Percentiles rank a stretch among this genome's conserved stretches.
These are phyloP conservation scores for Alternaria triticimaculans DNA, from an alignment of 2,329 filamentous ascomycete species.

Conservation along the genomic window DNA sequence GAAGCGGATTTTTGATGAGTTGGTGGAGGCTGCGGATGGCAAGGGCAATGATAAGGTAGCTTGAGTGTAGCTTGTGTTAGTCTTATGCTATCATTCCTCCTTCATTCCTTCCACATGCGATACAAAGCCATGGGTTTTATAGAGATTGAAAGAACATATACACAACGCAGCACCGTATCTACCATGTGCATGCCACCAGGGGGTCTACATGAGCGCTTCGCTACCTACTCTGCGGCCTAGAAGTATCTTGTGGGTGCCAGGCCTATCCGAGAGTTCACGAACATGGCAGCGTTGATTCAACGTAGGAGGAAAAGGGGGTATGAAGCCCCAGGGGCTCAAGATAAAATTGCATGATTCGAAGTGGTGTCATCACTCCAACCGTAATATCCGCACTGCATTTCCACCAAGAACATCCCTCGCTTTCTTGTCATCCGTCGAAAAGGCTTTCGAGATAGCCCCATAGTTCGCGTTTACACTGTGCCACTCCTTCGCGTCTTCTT, in stretches of 20 bases:
- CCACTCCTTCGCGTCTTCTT: slow-evolving; percentile 69
- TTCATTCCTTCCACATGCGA: neutral
- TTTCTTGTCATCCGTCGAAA: slow-evolving; percentile 54
- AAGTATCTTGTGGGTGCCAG: neutral
- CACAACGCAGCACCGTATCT: neutral
- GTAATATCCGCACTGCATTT: slow-evolving; percentile 64
- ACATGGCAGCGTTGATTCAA: neutral
- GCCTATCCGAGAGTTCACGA: neutral
- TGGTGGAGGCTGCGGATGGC: slow-evolving; percentile 65
- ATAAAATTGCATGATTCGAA: neutral
- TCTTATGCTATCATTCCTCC: neutral
- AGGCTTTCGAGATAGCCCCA: slow-evolving; percentile 61
- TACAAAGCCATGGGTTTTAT: neutral
- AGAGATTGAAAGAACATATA: neutral
- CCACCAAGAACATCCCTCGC: slow-evolving; percentile 64
- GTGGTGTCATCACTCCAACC: slow-evolving; percentile 19
- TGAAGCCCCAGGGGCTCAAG: neutral
- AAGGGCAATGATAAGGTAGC: neutral
- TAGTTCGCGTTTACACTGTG: slow-evolving; percentile 70
- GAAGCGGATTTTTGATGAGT: slow-evolving; percentile 73
- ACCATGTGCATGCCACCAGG: neutral
- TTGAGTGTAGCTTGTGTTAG: neutral
- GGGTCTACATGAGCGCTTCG: neutral
- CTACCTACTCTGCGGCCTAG: neutral
- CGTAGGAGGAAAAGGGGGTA: neutral